phyloP scores from a whole-genome alignment of 176 grass and related monocot species.

The Saccharum spontaneum region DNA sequence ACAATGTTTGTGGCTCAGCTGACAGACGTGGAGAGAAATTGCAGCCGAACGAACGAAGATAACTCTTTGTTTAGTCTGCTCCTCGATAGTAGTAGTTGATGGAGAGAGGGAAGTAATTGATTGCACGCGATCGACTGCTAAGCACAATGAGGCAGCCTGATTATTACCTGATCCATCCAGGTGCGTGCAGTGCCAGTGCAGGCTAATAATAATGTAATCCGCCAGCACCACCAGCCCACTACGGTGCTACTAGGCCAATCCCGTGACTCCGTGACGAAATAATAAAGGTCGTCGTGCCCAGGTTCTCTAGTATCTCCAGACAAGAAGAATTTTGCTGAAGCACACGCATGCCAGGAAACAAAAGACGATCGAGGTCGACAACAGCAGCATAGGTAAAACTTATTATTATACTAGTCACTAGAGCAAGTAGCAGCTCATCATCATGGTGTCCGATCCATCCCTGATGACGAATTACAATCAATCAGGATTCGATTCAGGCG shows the following conservation, averaged over 20 bases:
- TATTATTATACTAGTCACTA: not conserved
- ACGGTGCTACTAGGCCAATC: not conserved
- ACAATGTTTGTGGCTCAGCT: not conserved
- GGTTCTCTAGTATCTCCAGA: not conserved
- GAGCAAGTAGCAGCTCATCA: not conserved
- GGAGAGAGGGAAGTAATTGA: not conserved
- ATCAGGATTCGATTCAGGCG: not conserved
- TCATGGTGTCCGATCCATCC: not conserved
- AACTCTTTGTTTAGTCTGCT: not conserved
- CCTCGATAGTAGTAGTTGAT: not conserved
- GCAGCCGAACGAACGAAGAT: not conserved
- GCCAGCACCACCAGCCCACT: not conserved
- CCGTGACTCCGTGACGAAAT: not conserved
- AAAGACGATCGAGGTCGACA: too few species aligned
- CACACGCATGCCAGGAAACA: too few species aligned
- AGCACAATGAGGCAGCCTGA: not conserved
- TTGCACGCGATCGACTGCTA: not conserved
- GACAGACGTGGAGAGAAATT: not conserved
- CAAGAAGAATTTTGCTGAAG: not conserved
- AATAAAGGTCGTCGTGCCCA: not conserved
- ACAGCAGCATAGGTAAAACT: not conserved
- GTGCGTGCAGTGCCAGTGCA: not conserved
- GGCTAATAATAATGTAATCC: not conserved
- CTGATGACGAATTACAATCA: not conserved
- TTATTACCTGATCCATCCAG: not conserved